A percentile compares a stretch with the other conserved stretches of the same genome.
phyloP scores from a whole-genome alignment of 768 basidiomycete genomes.

The Pisolithus tinctorius region DNA sequence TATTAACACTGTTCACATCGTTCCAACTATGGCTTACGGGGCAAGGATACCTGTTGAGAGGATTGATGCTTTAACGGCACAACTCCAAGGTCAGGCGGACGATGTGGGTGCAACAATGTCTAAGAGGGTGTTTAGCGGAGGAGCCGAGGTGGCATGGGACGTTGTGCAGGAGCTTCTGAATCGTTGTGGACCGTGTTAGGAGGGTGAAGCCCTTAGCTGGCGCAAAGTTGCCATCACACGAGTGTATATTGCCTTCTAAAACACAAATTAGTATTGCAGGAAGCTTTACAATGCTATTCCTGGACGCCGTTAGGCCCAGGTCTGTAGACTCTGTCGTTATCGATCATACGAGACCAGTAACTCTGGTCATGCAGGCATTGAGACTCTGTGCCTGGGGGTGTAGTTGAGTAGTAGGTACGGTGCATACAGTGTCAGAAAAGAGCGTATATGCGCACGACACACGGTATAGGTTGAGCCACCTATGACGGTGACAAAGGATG shows the following conservation, averaged over 20 bases:
- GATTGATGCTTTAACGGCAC: background rate
- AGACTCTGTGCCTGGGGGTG: constrained; percentile 8
- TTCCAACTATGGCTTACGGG: background rate
- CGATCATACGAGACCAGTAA: too few relatives aligned
- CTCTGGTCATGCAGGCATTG: too few relatives aligned
- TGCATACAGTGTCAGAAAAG: too few relatives aligned
- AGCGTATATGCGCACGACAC: constrained; percentile 4
- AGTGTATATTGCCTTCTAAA: too few relatives aligned
- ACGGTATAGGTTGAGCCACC: constrained; percentile 12
- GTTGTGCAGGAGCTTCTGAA: background rate
- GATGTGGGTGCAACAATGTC: background rate
- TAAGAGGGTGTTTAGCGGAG: background rate
- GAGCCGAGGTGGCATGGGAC: background rate
- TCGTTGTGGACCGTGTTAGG: background rate
- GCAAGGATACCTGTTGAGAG: background rate
- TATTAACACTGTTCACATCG: background rate
- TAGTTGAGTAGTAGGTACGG: background rate
- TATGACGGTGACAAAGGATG: constrained; percentile 13
- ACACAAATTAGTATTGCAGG: background rate
- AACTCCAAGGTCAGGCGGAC: background rate
- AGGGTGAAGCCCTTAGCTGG: background rate
- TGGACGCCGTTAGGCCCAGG: too few relatives aligned
- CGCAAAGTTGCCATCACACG: background rate
- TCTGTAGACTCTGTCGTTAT: too few relatives aligned
- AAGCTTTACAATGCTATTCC: background rate